Evolutionary conservation across 2,329 filamentous ascomycete genomes (phyloP).

Genomic region (Talaromyces sp.): DNA sequence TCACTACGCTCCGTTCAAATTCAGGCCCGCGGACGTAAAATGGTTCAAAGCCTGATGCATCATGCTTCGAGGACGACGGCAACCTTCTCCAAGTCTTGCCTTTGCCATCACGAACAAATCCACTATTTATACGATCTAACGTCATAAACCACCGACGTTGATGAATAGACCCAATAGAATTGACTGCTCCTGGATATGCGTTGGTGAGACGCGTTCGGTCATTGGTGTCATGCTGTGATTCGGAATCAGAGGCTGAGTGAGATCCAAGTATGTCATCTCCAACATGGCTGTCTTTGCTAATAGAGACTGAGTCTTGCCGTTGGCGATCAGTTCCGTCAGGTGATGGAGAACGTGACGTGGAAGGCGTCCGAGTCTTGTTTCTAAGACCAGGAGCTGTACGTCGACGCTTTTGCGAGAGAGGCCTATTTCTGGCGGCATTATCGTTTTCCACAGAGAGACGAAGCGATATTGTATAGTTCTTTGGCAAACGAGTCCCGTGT

Average conservation of each 20-base stretch:
- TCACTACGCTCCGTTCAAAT: constrained; percentile 64
- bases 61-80: not conserved
- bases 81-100: constrained; percentile 30
- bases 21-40: constrained; percentile 63
- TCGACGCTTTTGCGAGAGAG: constrained; percentile 22
- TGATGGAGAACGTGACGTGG: constrained; percentile 21
- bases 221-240: constrained; percentile 45
- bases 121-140: constrained; percentile 58
- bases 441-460: constrained; percentile 46
- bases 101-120: constrained; percentile 44
- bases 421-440: constrained; percentile 15
- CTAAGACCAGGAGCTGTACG: constrained; percentile 19
- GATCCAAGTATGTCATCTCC: constrained; percentile 16
- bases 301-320: not conserved
- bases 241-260: constrained; percentile 17
- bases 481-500: constrained; percentile 54
- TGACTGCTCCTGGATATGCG: constrained; percentile 63
- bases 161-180: constrained; percentile 64
- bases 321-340: not conserved
- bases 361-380: constrained; percentile 19
- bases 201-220: constrained; percentile 58
- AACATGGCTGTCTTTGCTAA: constrained; percentile 2
- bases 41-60: constrained; percentile 46
- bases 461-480: constrained; percentile 52
- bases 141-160: constrained; percentile 66